Conservation (phyloP, 331 rosid genomes). For the Arachis monticola region DNA sequence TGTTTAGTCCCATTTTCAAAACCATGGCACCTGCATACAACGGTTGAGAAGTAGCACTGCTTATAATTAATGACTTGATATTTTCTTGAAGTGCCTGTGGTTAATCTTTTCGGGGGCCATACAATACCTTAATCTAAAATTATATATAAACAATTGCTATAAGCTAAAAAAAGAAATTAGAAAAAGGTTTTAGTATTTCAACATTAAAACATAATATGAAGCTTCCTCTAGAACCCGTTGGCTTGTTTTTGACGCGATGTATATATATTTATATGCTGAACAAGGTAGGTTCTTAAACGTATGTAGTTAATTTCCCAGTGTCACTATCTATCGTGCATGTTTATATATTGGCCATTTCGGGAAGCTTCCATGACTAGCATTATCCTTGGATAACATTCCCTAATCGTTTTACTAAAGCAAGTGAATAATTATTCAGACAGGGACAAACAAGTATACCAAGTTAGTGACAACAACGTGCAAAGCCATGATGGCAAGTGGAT, state of each 20-base stretch:
- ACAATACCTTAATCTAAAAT: too few species aligned
- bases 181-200: neutral
- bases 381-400: neutral
- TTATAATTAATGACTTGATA: neutral
- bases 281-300: neutral
- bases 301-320: too few species aligned
- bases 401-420: neutral
- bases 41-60: neutral
- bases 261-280: neutral
- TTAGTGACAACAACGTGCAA: neutral
- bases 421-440: neutral
- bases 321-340: neutral
- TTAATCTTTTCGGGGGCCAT: too few species aligned
- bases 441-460: neutral
- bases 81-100: neutral
- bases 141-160: too few species aligned
- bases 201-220: conserved; percentile 40
- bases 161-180: neutral
- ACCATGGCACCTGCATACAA: neutral
- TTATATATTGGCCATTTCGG: neutral
- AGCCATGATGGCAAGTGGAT: neutral
- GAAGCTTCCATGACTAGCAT: conserved; percentile 18
- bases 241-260: conserved; percentile 13
- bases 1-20: too few species aligned
- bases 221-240: conserved; percentile 43